These are phyloP conservation scores for Oryza glaberrima DNA, from an alignment of 176 grass and related monocot species.

Conservation along the genomic window DNA sequence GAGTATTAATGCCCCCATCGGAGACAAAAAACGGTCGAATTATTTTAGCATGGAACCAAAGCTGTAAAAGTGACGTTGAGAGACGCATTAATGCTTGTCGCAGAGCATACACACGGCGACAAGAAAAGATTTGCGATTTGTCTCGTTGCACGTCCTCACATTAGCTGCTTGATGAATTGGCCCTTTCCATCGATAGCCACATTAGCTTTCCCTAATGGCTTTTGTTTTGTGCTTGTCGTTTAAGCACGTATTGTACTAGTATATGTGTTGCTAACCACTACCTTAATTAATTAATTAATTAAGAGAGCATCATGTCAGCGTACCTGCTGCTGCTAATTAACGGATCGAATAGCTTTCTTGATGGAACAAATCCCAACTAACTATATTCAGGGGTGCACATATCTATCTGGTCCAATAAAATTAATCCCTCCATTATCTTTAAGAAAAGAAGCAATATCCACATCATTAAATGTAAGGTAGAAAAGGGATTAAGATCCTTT, in stretches of 20 bases:
- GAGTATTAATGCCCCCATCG: conserved; percentile 43
- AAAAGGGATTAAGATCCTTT: too few species aligned
- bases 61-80: conserved; percentile 42
- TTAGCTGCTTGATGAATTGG: not conserved
- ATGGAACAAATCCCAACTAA: conserved; percentile 28
- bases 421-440: not conserved
- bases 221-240: conserved; percentile 57
- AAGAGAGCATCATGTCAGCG: conserved; percentile 1
- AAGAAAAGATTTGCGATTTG: conserved; percentile 61
- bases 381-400: not conserved
- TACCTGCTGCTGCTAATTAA: not conserved
- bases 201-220: conserved; percentile 53
- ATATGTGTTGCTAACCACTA: not conserved
- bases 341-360: conserved; percentile 32
- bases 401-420: not conserved
- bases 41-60: conserved; percentile 42
- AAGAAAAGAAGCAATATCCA: too few species aligned
- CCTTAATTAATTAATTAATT: not conserved
- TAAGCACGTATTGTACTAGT: conserved; percentile 46
- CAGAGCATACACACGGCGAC: conserved; percentile 31
- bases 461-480: too few species aligned
- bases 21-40: conserved; percentile 24
- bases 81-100: conserved; percentile 42
- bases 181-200: conserved; percentile 37
- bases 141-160: conserved; percentile 60